Base-by-base conservation (phyloP, 768 basidiomycete genomes). In the Tremella yokohamensis region DNA sequence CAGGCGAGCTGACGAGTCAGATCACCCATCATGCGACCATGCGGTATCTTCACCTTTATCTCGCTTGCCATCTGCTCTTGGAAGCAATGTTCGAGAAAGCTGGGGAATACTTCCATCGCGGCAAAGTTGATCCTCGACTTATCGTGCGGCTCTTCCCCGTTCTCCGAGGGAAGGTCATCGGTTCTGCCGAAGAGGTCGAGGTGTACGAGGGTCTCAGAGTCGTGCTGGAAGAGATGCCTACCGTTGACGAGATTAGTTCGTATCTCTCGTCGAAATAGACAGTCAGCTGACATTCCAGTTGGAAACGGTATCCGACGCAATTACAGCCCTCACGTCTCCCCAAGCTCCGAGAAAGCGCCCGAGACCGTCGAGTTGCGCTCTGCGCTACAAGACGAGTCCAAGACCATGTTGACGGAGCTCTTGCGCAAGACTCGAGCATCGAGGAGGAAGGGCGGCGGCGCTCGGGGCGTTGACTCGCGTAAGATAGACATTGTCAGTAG, bases 181-280 rank as follows among this genome's bases (percentile, higher is more conserved):
- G 65, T 3, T 60, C 65, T 8, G 68, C 64, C 11, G 85, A 89
- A 57, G 77, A 81, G 11, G 79, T 87, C 40, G 83, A 88, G 57
- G 79, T 91, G 4, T 92, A 85, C 77, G 80, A 84, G 47, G 91
- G 91, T 8, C 80, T 93, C 2, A 83, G 81, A 57, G 84, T 85
- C 61, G 81, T 83, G 56, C 84, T 92, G 83, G 84, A 85, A 0
- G 66, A 76, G 1, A 86, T 90, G 68, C 79, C 79, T 16, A 84
- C 82, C 4, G 82, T 94, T 4, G 88, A 92, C 60, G 86, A 88
- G 57, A 85, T 94, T 68, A 87, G 92, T 94, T 74, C 87, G 91
- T 85, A 34, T 19, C 50, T 20, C 47, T 3, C 13, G 15, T 20
- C 15, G 25, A 40, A 9, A 3, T 29, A 9, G 25, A 2, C 7